Evolutionary conservation across 1,284 basidiomycete genomes (phyloP), one percentile per base, ranked within the genome.

Genomic region (Trametes pubescens): DNA sequence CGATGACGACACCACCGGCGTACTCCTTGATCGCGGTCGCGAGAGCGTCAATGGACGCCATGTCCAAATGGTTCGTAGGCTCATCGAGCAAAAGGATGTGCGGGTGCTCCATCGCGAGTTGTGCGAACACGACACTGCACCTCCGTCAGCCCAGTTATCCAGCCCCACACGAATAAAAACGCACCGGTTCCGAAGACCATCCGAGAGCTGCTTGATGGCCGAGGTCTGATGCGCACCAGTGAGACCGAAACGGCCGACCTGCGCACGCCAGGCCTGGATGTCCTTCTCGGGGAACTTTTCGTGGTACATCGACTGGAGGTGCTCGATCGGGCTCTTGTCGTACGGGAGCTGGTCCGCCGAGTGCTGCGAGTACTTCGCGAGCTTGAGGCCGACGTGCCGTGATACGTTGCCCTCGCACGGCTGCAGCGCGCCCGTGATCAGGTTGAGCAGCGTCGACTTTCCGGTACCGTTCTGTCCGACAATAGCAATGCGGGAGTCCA

Each of bases 381-480:
- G 89, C 81, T 99, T 99, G 72, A 99, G 85, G 40, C 85, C 86
- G 56, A 92, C 84, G 79, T 99, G 97, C 72, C 95, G 94, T 56
- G 91, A 92, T 70, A 99, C 79, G 26, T 93, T 93, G 56, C 97
- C 97, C 75, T 94, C 87, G 65, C 80, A 81, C 1, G 98, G 95
- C 71, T 92, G 90, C 40, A 98, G 85, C 16, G 77, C 85, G 57
- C 94, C 87, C 10, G 93, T 99, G 80, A 99, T 95, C 64, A 99
- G 88, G 82, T 99, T 91, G 51, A 99, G 87, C 57, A 99, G 88
- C 9, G 97, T 99, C 38, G 97, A 99, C 79, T 99, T 99, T 67
- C 97, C 97, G 37, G 97, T 92, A 77, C 97, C 97, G 82, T 99
- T 99, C 69, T 96, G 95, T 64, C 98, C 97, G 71, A 99, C 95